Conservation (phyloP, 495 filamentous ascomycete genomes). For the Staphylotrichum tortipilum region DNA sequence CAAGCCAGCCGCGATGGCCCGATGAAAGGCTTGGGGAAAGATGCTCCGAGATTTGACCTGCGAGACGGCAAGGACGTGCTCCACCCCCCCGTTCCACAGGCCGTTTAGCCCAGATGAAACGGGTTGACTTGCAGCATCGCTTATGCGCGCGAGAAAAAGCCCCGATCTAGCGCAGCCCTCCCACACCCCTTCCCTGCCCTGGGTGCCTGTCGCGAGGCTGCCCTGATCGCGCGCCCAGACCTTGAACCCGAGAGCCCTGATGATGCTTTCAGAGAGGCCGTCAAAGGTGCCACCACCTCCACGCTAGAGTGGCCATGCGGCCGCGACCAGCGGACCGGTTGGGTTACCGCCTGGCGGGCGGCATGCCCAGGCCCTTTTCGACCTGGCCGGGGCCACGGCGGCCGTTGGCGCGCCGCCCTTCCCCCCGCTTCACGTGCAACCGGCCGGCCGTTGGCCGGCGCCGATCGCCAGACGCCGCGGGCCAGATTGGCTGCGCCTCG, state of each 20-base stretch:
- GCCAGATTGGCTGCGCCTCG: constrained; percentile 11
- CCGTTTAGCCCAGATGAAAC: constrained; percentile 28
- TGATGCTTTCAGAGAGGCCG: too few relatives aligned
- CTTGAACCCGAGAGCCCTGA: background rate
- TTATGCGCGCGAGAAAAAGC: constrained; percentile 22
- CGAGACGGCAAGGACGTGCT: constrained; percentile 20
- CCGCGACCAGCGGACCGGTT: too few relatives aligned
- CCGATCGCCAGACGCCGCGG: background rate
- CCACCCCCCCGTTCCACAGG: constrained; percentile 17
- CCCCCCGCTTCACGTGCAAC: constrained; percentile 19
- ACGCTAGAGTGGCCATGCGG: too few relatives aligned
- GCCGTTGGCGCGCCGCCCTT: background rate
- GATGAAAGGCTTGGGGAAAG: constrained; percentile 2
- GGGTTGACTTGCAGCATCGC: constrained; percentile 23
- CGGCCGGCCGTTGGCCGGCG: constrained; percentile 8
- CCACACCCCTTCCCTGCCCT: background rate
- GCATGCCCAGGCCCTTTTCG: too few relatives aligned
- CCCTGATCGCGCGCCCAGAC: background rate
- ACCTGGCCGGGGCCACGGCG: background rate
- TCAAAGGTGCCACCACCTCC: too few relatives aligned
- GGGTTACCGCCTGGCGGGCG: too few relatives aligned
- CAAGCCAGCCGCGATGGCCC: constrained; percentile 4
- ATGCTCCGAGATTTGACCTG: constrained; percentile 11
- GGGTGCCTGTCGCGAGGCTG: background rate
- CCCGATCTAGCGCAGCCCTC: constrained; percentile 7